Base-by-base conservation (phyloP, 345 rosid genomes). In the Salix udensis region DNA sequence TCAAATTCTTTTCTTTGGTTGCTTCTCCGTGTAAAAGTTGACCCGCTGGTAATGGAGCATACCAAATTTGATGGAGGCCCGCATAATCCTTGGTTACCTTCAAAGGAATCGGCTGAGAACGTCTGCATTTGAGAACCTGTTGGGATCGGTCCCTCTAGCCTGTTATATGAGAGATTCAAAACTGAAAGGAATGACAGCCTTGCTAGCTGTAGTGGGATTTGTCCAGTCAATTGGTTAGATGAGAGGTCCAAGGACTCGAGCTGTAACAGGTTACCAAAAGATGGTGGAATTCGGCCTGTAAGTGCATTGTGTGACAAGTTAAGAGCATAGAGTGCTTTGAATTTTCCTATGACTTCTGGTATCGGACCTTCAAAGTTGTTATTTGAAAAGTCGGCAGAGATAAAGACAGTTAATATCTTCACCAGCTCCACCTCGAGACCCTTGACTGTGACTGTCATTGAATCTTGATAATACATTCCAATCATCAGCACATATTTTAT, bases 351-450 rank as follows among this genome's bases (percentile, higher is more conserved):
- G 19, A 16, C 24, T n/a, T 67, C 73, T 26, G 81, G 77, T 50
- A 78, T 67, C n/a, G 31, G 26, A 21, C 81, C 74, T 5, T 78
- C 69, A 46, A 78, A 78, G 2, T 23, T 53, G 44, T 78, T 78
- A 67, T 37, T 34, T 8, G 77, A 78, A 36, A 78, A 69, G 58
- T 78, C 81, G 11, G 60, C 36, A 2, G 36, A 73, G 4, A 84
- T 83, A 70, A 82, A 86, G 2, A 80, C 0, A 2, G 79, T 78
- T 28, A 82, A 84, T 74, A 87, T 84, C 77, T 89, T 89, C 40
- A 15, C 44, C 0, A 87, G 71, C 80, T 86, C 83, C 72, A 86
- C 2, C 40, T 74, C 46, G 31, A 77, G 67, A 36, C 89, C 89
- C 75, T 87, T 89, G 76, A 26, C 1, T 30, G 87, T 87, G 12